Conservation (phyloP, 495 filamentous ascomycete species). For the Jackrogersella multiformis region DNA sequence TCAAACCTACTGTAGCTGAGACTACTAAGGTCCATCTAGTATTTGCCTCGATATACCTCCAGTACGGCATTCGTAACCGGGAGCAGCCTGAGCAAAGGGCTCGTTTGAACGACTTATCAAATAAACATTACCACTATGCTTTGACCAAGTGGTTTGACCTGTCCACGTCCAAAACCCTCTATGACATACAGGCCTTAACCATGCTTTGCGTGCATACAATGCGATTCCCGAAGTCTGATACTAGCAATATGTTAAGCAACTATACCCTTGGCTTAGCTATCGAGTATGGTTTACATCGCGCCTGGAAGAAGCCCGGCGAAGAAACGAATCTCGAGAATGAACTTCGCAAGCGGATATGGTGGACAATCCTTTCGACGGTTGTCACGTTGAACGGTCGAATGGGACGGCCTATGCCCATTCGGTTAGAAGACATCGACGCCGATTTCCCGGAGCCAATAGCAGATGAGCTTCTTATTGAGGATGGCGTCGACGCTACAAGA, state of each 20-base stretch:
- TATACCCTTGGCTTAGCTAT: slow-evolving; percentile 70
- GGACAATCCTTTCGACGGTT: slow-evolving; percentile 69
- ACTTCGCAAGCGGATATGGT: slow-evolving; percentile 80
- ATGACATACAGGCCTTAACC: slow-evolving; percentile 74
- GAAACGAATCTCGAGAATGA: slow-evolving; percentile 71
- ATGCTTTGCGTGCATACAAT: slow-evolving; percentile 75
- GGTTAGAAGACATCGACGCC: slow-evolving; percentile 75
- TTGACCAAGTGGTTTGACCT: slow-evolving; percentile 72
- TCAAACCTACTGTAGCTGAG: slow-evolving; percentile 68
- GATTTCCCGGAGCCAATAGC: slow-evolving; percentile 75
- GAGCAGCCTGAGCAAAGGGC: slow-evolving; percentile 61
- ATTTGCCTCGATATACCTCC: slow-evolving; percentile 78
- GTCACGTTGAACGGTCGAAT: slow-evolving; percentile 75
- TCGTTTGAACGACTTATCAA: slow-evolving; percentile 67
- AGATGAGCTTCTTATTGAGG: slow-evolving; percentile 70
- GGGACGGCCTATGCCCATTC: slow-evolving; percentile 77
- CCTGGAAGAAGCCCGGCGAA: slow-evolving; percentile 65
- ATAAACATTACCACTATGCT: slow-evolving; percentile 79
- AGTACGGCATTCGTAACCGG: slow-evolving; percentile 71
- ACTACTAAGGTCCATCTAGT: slow-evolving; percentile 79
- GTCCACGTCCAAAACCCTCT: slow-evolving; percentile 63
- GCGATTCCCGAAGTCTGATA: slow-evolving; percentile 80
- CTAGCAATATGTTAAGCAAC: slow-evolving; percentile 69
- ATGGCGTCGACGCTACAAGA: slow-evolving; percentile 57
- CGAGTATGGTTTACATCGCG: slow-evolving; percentile 77